phyloP scores from a whole-genome alignment of 2,329 filamentous ascomycete species.

The Diaporthe helianthi region DNA sequence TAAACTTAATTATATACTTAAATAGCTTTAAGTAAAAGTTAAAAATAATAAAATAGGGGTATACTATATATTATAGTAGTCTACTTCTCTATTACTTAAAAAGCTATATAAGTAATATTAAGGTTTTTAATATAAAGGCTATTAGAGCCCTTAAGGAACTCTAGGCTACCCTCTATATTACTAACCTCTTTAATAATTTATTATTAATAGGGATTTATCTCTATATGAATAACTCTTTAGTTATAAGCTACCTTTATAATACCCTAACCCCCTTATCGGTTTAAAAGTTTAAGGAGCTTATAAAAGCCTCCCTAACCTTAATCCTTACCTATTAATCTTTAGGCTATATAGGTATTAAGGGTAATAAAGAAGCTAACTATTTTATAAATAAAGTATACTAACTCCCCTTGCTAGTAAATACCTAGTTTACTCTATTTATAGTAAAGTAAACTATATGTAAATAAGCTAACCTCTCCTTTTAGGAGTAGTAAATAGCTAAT shows the following conservation, averaged over 20 bases:
- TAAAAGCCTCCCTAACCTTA: neutral
- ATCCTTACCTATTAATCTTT: neutral
- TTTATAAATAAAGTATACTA: too few relatives aligned
- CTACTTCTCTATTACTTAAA: neutral
- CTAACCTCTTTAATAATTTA: neutral
- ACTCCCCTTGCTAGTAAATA: neutral
- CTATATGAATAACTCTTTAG: neutral
- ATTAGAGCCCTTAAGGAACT: neutral
- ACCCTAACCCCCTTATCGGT: neutral
- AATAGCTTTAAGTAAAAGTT: too few relatives aligned
- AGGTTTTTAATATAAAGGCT: neutral
- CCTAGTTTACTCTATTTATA: neutral
- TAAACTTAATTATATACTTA: too few relatives aligned
- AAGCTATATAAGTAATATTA: neutral
- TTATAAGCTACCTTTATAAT: neutral
- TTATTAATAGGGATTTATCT: neutral
- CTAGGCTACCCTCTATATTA: neutral
- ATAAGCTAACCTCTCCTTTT: neutral
- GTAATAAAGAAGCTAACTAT: neutral
- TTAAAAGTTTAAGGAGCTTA: neutral
- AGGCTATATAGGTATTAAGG: neutral
- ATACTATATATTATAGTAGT: too few relatives aligned
- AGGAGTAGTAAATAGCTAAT: too few relatives aligned
- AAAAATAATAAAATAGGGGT: too few relatives aligned
- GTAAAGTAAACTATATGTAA: neutral